Evolutionary conservation across 2,329 filamentous ascomycete genomes (phyloP), one percentile per base, ranked within the genome.

Genomic region (Sclerotinia spermophila): DNA sequence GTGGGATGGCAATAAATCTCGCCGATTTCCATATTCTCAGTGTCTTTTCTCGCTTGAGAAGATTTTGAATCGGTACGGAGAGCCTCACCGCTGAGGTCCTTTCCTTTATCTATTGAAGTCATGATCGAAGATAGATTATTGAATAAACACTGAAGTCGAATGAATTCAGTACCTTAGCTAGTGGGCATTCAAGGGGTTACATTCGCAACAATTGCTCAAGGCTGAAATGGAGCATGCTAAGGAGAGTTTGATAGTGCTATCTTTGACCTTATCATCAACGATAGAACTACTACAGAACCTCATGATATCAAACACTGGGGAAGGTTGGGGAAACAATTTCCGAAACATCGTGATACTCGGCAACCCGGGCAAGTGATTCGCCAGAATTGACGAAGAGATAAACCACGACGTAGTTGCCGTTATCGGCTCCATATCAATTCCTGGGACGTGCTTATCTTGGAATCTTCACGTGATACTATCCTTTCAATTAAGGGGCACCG

Each of bases 311-410:
- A 35, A 21, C 60, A 48, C 60, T 45, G 60, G 42, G 42, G 42
- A 62, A 62, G 11, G 27, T 33, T 62, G 60, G 60, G 60, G 30
- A n/a, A 48, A 21, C 35, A 33, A 62, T 48, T 24, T n/a, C 27
- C 42, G 42, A 62, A 11, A 24, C 17, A 27, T 59, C 56, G 30
- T 62, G 27, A 62, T 48, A 48, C 27, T 62, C 60, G 60, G 42
- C 13, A 62, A n/a, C 27, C 33, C 44, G 6, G 7, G 42, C 27
- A 15, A 3, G 13, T 62, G 42, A 48, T 48, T 62, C 21, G 60
- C 30, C 19, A 62, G 60, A 62, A 62, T 62, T 48, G 42, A 51
- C 60, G 42, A 64, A 21, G 60, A 64, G 60, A 35, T 35, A 35
- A 44, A 35, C 21, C 42, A 38, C 11, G 11, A 30, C 15, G 30